These are phyloP conservation scores for Lecanoromycetidae sp. DNA, from an alignment of 2,329 filamentous ascomycete genomes.

Conservation along the genomic window DNA sequence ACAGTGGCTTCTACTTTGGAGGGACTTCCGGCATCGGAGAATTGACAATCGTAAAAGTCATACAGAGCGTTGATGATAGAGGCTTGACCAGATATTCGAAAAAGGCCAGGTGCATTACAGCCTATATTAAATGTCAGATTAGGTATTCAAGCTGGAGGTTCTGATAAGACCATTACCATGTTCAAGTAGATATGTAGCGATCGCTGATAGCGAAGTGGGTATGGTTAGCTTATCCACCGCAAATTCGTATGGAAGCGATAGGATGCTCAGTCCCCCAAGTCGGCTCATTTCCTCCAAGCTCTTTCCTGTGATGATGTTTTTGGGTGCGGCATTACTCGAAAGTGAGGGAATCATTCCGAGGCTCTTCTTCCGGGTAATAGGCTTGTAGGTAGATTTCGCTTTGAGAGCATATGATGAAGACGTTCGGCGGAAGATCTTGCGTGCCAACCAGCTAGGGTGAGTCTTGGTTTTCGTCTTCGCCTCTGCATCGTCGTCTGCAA, in stretches of 20 bases:
- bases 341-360: constrained; percentile 24
- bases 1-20: constrained; percentile 14
- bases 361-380: constrained; percentile 27
- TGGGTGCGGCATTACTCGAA: constrained; percentile 19
- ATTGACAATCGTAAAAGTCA: constrained; percentile 30
- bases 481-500: neutral
- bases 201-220: constrained; percentile 33
- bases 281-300: constrained; percentile 31
- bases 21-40: constrained; percentile 27
- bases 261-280: constrained; percentile 31
- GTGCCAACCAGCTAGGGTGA: constrained; percentile 11
- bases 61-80: constrained; percentile 28
- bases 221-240: constrained; percentile 29
- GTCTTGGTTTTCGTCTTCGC: constrained; percentile 6
- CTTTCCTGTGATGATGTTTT: constrained; percentile 28
- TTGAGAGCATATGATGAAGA: constrained; percentile 12
- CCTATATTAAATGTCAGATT: constrained; percentile 19
- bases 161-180: constrained; percentile 23
- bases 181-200: constrained; percentile 27
- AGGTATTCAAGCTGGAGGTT: constrained; percentile 3
- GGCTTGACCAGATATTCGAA: constrained; percentile 27
- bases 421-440: constrained; percentile 13
- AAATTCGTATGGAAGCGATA: constrained; percentile 28
- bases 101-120: constrained; percentile 24
- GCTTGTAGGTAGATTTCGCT: constrained; percentile 14